Evolutionary conservation across 352 stramenopile genomes (phyloP).

Genomic region (Thraustochytrium sp.): DNA sequence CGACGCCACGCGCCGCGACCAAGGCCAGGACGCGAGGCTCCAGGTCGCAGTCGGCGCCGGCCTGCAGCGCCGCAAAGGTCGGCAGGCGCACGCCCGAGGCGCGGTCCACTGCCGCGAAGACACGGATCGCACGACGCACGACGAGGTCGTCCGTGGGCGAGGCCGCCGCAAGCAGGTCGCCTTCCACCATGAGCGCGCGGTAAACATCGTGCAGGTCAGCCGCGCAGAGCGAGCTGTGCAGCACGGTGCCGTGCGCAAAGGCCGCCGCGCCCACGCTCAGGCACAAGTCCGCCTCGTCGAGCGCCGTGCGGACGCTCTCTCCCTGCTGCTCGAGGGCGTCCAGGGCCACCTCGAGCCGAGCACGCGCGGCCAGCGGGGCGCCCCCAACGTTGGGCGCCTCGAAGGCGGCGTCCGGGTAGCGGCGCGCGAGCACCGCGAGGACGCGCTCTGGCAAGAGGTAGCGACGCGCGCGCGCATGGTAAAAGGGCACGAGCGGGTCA

Average conservation of each 20-base stretch:
- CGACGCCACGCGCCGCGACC: background rate
- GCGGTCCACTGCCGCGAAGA: background rate
- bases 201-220: slow-evolving; percentile 4
- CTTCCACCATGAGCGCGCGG: background rate
- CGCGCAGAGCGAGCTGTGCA: slow-evolving; percentile 10
- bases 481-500: background rate
- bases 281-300: slow-evolving; percentile 10
- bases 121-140: background rate
- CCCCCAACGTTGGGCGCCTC: background rate
- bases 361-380: background rate
- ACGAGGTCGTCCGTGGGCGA: background rate
- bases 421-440: background rate
- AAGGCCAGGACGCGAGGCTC: slow-evolving; percentile 1
- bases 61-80: background rate
- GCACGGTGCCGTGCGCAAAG: background rate
- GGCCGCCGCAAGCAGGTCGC: background rate
- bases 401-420: background rate
- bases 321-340: background rate
- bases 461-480: background rate
- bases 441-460: background rate
- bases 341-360: background rate
- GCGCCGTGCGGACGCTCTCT: background rate
- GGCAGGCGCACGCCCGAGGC: background rate
- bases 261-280: background rate
- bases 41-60: background rate